Evolutionary conservation across 805 yeast species (phyloP).

Genomic region (Jamesozyma lodderae): DNA sequence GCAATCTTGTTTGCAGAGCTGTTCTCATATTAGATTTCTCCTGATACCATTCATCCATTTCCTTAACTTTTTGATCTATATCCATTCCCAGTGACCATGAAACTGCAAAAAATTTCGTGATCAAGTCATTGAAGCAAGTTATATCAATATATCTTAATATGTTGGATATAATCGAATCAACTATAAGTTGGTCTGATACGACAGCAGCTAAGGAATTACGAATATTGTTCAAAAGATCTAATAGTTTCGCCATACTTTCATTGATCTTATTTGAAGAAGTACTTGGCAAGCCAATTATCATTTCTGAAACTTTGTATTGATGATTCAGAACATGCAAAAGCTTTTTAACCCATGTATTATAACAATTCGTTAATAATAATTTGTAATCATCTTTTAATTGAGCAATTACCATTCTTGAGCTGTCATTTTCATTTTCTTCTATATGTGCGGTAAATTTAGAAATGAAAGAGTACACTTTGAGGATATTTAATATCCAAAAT

Average conservation of each 20-base stretch:
- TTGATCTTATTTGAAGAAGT: background rate
- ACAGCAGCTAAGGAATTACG: conserved; percentile 59
- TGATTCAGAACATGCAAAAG: conserved; percentile 3
- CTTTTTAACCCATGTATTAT: conserved; percentile 8
- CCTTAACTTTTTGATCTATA: conserved; percentile 3
- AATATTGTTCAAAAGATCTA: conserved; percentile 78
- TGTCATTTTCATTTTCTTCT: background rate
- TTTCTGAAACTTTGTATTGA: conserved; percentile 6
- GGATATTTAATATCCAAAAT: conserved; percentile 3
- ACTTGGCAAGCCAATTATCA: conserved; percentile 7
- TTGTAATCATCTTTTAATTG: conserved; percentile 1
- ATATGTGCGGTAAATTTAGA: no score
- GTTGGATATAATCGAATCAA: background rate
- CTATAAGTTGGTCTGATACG: no score
- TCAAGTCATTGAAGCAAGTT: conserved; percentile 9
- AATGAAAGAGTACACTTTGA: background rate
- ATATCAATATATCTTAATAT: conserved; percentile 6
- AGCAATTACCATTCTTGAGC: background rate
- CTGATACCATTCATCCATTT: conserved; percentile 7
- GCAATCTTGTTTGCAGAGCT: background rate
- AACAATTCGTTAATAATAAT: background rate
- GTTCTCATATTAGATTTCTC: background rate
- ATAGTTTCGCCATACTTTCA: conserved; percentile 24
- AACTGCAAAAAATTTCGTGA: conserved; percentile 7
- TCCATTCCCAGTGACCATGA: conserved; percentile 10